Conservation (phyloP, 352 stramenopile species). For the Globisporangium nodosum region DNA sequence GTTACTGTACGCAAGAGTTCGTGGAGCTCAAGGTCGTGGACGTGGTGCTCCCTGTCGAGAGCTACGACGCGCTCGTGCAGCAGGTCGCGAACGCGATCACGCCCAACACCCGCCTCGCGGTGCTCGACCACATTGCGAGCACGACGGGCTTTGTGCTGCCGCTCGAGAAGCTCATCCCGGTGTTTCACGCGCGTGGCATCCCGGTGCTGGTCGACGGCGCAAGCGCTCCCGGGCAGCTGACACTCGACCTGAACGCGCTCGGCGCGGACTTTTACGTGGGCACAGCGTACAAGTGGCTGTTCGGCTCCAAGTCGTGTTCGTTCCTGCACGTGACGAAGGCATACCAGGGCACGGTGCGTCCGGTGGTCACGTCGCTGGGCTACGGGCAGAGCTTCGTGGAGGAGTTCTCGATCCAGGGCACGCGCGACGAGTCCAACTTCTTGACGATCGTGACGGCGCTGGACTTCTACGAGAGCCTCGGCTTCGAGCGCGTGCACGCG, state of each 20-base stretch:
- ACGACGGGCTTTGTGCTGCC: constrained; percentile 71
- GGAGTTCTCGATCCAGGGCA: constrained; percentile 82
- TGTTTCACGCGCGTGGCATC: constrained; percentile 75
- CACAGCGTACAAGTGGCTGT: constrained; percentile 83
- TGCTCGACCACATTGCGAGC: constrained; percentile 83
- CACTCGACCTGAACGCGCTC: constrained; percentile 60
- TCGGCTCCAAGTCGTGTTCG: constrained; percentile 80
- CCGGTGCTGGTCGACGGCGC: constrained; percentile 77
- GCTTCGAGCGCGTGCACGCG: constrained; percentile 61
- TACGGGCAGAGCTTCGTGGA: constrained; percentile 80
- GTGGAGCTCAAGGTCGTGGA: constrained; percentile 87
- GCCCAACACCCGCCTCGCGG: constrained; percentile 74
- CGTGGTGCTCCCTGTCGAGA: constrained; percentile 60
- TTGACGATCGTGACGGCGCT: constrained; percentile 75
- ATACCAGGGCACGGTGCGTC: constrained; percentile 61
- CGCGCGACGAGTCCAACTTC: constrained; percentile 79
- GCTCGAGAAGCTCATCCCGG: constrained; percentile 75
- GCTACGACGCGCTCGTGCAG: constrained; percentile 63
- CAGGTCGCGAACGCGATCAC: constrained; percentile 73
- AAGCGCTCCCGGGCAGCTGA: constrained; percentile 66
- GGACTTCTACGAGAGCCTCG: constrained; percentile 82
- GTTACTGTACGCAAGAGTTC: constrained; percentile 84
- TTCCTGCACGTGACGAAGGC: constrained; percentile 83
- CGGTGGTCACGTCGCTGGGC: constrained; percentile 74
- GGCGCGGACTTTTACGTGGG: constrained; percentile 82